Evolutionary conservation across 129 eudicot species (phyloP).

Genomic region (Apium graveolens): DNA sequence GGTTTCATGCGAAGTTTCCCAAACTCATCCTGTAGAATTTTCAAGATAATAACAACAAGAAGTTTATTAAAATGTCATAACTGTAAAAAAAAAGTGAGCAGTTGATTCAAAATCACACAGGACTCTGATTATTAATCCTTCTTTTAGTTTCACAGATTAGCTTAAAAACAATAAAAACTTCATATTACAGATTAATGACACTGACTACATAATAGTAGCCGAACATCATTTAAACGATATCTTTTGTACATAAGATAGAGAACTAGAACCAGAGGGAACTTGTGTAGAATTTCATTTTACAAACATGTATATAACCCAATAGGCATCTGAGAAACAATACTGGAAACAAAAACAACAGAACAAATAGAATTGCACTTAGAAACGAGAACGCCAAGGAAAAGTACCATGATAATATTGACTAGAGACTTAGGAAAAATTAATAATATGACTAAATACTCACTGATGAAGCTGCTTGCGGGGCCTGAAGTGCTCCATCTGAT

Average conservation of each 20-base stretch:
- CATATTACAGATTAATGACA: neutral
- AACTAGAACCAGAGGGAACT: neutral
- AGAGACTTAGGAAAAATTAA: neutral
- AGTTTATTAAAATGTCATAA: neutral
- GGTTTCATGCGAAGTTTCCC: conserved; percentile 86
- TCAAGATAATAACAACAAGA: conserved; percentile 12
- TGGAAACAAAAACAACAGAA: neutral
- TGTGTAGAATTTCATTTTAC: neutral
- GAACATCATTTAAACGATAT: neutral
- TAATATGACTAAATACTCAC: conserved; percentile 26
- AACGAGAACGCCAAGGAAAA: neutral
- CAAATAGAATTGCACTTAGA: neutral
- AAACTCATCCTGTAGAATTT: conserved; percentile 52
- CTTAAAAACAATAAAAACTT: neutral
- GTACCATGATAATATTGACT: neutral
- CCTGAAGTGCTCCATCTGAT: conserved; percentile 39
- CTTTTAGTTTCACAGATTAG: neutral
- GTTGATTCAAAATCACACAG: neutral
- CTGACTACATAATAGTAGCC: neutral
- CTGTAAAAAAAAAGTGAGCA: neutral
- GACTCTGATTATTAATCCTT: neutral
- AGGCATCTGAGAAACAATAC: neutral
- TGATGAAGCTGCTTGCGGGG: conserved; percentile 40
- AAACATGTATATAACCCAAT: neutral
- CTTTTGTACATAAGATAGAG: neutral